phyloP scores from a whole-genome alignment of 495 filamentous ascomycete genomes.

The Penicillium canescens region DNA sequence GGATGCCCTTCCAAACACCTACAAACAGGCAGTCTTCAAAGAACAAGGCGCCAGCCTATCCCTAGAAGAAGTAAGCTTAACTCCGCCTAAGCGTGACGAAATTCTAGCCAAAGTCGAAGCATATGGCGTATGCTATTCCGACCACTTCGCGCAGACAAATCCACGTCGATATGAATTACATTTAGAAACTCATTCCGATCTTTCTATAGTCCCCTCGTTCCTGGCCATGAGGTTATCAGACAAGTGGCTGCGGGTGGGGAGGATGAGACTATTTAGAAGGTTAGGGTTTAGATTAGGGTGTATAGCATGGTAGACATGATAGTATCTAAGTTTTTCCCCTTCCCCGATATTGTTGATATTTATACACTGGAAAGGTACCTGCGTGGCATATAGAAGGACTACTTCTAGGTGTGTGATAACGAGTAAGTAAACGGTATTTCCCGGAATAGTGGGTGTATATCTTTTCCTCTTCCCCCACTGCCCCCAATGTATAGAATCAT shows the following conservation, averaged over 20 bases:
- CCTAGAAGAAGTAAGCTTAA: constrained; percentile 45
- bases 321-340: constrained; percentile 11
- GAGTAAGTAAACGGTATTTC: constrained; percentile 52
- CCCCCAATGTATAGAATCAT: too few species aligned
- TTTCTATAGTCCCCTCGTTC: constrained; percentile 40
- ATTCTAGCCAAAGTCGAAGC: constrained; percentile 56
- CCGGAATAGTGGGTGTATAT: constrained; percentile 49
- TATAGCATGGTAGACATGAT: constrained; percentile 57
- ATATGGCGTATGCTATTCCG: constrained; percentile 54
- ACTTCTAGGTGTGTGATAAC: constrained; percentile 58
- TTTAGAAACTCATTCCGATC: background rate
- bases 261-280: constrained; percentile 40
- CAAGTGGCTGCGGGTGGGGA: constrained; percentile 51
- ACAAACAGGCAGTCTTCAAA: constrained; percentile 48
- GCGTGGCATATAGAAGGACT: constrained; percentile 47
- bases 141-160: constrained; percentile 37
- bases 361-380: constrained; percentile 25
- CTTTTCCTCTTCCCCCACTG: background rate
- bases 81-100: constrained; percentile 38
- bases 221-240: constrained; percentile 57
- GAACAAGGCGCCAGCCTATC: constrained; percentile 33
- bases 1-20: constrained; percentile 46
- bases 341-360: background rate
- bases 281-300: constrained; percentile 54
- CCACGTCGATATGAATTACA: too few species aligned